Percentiles rank a stretch among this genome's conserved stretches.
Evolutionary conservation across 352 stramenopile genomes (phyloP).

Genomic region (Globisporangium lucens): DNA sequence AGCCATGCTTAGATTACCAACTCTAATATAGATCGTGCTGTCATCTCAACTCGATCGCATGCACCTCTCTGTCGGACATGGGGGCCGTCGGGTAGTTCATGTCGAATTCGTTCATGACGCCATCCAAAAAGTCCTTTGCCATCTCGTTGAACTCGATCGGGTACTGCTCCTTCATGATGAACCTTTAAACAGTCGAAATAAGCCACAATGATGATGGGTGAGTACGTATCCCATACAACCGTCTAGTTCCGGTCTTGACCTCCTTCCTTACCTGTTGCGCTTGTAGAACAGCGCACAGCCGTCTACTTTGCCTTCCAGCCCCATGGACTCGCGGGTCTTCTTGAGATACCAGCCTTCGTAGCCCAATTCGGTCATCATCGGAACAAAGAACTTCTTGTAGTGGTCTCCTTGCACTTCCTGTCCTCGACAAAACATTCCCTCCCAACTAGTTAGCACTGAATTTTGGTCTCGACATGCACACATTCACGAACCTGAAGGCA

Average conservation of each 20-base stretch:
- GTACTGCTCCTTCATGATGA: slow-evolving; percentile 90
- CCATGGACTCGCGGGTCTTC: slow-evolving; percentile 98
- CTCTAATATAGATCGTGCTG: too few species aligned
- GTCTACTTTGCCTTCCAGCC: slow-evolving; percentile 96
- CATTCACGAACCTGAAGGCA: slow-evolving; percentile 81
- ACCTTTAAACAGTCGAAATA: slow-evolving; percentile 27
- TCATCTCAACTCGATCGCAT: slow-evolving; percentile 11
- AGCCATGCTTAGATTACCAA: too few species aligned
- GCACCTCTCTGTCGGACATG: slow-evolving; percentile 59
- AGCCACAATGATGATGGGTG: background rate
- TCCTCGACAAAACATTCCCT: background rate
- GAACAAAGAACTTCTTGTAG: slow-evolving; percentile 96
- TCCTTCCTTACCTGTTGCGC: slow-evolving; percentile 81
- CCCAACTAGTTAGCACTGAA: background rate
- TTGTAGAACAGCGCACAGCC: slow-evolving; percentile 99
- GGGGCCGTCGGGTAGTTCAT: slow-evolving; percentile 66
- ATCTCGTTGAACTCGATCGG: slow-evolving; percentile 97
- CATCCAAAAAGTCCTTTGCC: slow-evolving; percentile 64
- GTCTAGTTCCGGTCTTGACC: background rate
- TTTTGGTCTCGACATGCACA: too few species aligned
- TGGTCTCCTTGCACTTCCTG: slow-evolving; percentile 99
- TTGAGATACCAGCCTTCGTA: slow-evolving; percentile 98
- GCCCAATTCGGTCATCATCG: slow-evolving; percentile 92
- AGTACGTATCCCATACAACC: background rate
- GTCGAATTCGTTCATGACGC: slow-evolving; percentile 75